Percentiles rank a stretch among this genome's conserved stretches.
Conservation (phyloP, 2,329 filamentous ascomycete genomes). For the Thielaviopsis euricoi region DNA sequence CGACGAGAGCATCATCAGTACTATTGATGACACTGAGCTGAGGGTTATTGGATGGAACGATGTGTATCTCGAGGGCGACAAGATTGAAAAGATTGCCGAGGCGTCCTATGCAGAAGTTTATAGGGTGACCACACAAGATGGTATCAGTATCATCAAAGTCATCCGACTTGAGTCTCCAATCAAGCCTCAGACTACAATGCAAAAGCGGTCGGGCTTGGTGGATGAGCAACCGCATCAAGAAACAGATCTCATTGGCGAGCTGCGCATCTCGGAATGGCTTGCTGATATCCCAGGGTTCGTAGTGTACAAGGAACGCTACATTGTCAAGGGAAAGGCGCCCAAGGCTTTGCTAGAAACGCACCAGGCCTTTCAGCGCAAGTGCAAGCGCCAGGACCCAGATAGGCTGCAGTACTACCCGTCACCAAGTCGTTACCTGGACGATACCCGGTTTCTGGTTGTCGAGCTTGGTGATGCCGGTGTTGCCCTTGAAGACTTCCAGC, state of each 20-base stretch:
- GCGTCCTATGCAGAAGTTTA: slow-evolving; percentile 52
- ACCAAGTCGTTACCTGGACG: slow-evolving; percentile 40
- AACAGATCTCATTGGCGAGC: slow-evolving; percentile 38
- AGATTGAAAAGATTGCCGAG: slow-evolving; percentile 47
- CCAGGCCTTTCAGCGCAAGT: slow-evolving; percentile 35
- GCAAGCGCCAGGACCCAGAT: slow-evolving; percentile 38
- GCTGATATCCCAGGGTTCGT: slow-evolving; percentile 49
- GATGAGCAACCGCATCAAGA: slow-evolving; percentile 42
- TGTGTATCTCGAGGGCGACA: slow-evolving; percentile 34
- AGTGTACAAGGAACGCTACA: slow-evolving; percentile 46
- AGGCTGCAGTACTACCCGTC: slow-evolving; percentile 45
- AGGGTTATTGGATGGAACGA: slow-evolving; percentile 39
- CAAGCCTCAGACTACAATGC: slow-evolving; percentile 38
- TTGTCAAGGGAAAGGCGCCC: slow-evolving; percentile 39
- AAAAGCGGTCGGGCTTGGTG: slow-evolving; percentile 35
- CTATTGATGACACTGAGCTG: slow-evolving; percentile 16
- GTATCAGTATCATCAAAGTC: slow-evolving; percentile 49
- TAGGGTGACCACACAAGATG: slow-evolving; percentile 39
- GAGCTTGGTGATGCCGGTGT: slow-evolving; percentile 47
- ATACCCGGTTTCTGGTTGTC: slow-evolving; percentile 42
- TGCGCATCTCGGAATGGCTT: slow-evolving; percentile 46
- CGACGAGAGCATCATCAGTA: slow-evolving; percentile 7
- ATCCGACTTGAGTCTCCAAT: slow-evolving; percentile 43
- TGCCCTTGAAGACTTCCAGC: slow-evolving; percentile 40
- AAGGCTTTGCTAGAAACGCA: slow-evolving; percentile 41